Conservation (phyloP, 1,139 yeast genomes). For the Hyphopichia wangnamkhiaoensis region DNA sequence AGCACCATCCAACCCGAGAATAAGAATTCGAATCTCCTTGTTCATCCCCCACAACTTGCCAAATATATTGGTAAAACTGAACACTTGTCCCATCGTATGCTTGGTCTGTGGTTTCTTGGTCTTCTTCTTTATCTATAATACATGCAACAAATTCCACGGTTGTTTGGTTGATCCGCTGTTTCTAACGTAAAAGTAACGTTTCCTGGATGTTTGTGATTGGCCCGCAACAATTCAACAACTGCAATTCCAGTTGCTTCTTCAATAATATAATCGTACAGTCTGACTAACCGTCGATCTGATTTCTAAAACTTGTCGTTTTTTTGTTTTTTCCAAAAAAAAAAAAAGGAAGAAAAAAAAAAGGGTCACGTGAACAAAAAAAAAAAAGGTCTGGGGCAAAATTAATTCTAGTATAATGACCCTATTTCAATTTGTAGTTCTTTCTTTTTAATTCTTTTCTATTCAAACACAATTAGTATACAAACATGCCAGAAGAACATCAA, state of each 20-base stretch:
- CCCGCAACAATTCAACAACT: too few relatives aligned
- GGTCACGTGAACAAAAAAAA: not conserved
- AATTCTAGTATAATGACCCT: too few relatives aligned
- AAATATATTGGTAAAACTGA: constrained; percentile 74
- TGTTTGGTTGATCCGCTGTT: not conserved
- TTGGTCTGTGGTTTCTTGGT: too few relatives aligned
- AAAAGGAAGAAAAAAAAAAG: not conserved
- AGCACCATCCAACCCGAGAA: constrained; percentile 95
- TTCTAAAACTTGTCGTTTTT: not conserved
- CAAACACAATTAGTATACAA: not conserved
- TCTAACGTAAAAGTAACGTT: too few relatives aligned
- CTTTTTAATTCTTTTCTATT: not conserved
- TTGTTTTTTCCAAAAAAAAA: not conserved
- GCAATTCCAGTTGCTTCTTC: too few relatives aligned
- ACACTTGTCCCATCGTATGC: constrained; percentile 69
- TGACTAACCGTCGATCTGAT: not conserved
- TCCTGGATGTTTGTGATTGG: too few relatives aligned
- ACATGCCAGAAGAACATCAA: constrained; percentile 18
- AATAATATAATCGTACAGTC: too few relatives aligned
- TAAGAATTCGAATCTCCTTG: constrained; percentile 88
- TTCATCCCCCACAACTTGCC: constrained; percentile 86
- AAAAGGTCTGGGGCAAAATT: too few relatives aligned
- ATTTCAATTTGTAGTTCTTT: too few relatives aligned
- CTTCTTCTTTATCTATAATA: constrained; percentile 2
- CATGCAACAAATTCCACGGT: not conserved